Evolutionary conservation across 1,284 basidiomycete species (phyloP).

Genomic region (Heliocybe sulcata): DNA sequence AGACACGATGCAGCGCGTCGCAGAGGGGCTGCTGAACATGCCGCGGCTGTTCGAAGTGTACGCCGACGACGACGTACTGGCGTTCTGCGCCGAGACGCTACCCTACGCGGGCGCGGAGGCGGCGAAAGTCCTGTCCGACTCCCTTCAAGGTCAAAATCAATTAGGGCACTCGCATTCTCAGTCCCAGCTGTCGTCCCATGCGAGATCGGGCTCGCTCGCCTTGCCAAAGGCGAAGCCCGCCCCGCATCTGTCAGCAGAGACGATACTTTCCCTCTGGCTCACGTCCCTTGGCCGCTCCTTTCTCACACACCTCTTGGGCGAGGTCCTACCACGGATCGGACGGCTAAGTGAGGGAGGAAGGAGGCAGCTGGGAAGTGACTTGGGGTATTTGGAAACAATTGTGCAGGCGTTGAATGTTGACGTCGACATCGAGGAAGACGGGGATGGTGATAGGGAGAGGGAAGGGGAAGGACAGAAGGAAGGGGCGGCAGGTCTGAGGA

Average conservation of each 20-base stretch:
- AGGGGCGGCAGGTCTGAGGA: background rate
- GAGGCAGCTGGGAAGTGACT: constrained; percentile 81
- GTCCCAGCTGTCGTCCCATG: constrained; percentile 21
- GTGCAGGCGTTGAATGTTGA: constrained; percentile 89
- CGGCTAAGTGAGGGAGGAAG: constrained; percentile 60
- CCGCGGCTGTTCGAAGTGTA: constrained; percentile 93
- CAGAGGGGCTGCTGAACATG: constrained; percentile 90
- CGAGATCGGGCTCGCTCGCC: constrained; percentile 23
- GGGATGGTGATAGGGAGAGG: too few species aligned
- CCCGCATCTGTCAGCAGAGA: constrained; percentile 50
- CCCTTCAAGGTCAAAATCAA: constrained; percentile 17
- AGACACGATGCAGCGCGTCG: constrained; percentile 81
- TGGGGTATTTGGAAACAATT: constrained; percentile 87
- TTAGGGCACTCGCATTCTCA: constrained; percentile 8
- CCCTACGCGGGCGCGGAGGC: constrained; percentile 58
- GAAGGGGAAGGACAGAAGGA: too few species aligned
- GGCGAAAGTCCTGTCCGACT: constrained; percentile 27
- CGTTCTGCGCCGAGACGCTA: constrained; percentile 80
- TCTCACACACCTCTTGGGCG: constrained; percentile 61
- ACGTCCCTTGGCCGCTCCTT: constrained; percentile 81
- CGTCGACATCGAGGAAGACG: constrained; percentile 29
- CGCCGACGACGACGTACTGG: constrained; percentile 86
- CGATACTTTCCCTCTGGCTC: constrained; percentile 85
- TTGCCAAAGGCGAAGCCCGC: constrained; percentile 16
- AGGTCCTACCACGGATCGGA: constrained; percentile 58